phyloP scores from a whole-genome alignment of 2,329 filamentous ascomycete genomes.

The Ophiocordyceps camponoti-leonardi region DNA sequence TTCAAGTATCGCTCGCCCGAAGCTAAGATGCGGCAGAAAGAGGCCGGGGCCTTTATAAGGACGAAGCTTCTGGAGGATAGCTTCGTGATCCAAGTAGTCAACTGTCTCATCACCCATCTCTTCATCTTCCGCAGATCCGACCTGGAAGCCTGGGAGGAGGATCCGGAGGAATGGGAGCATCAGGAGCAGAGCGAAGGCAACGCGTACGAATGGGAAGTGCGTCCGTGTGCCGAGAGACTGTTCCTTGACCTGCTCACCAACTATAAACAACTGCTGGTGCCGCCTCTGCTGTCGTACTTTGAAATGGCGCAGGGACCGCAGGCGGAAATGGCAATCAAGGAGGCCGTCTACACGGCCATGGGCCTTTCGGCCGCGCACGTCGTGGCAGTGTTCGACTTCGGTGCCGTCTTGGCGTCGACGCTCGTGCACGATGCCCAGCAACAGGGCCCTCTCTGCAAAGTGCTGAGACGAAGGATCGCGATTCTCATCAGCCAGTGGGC shows the following conservation, averaged over 20 bases:
- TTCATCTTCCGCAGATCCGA: slow-evolving; percentile 78
- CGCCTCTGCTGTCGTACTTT: slow-evolving; percentile 71
- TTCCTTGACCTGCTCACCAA: slow-evolving; percentile 83
- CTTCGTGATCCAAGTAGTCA: slow-evolving; percentile 67
- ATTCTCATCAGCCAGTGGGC: slow-evolving; percentile 87
- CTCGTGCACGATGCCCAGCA: slow-evolving; percentile 64
- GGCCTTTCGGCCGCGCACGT: slow-evolving; percentile 69
- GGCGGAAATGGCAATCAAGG: slow-evolving; percentile 64
- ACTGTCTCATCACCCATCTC: slow-evolving; percentile 69
- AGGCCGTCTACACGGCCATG: slow-evolving; percentile 88
- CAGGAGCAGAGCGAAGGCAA: slow-evolving; percentile 71
- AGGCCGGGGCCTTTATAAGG: slow-evolving; percentile 54
- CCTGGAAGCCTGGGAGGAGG: slow-evolving; percentile 81
- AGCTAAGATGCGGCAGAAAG: slow-evolving; percentile 58
- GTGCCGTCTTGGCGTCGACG: slow-evolving; percentile 56
- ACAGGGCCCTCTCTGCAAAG: slow-evolving; percentile 46
- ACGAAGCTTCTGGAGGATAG: slow-evolving; percentile 56
- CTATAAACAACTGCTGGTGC: slow-evolving; percentile 66
- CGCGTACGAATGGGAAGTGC: slow-evolving; percentile 82
- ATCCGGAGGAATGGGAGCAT: slow-evolving; percentile 90
- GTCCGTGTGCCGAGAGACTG: slow-evolving; percentile 83
- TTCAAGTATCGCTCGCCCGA: slow-evolving; percentile 69
- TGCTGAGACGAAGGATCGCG: slow-evolving; percentile 72
- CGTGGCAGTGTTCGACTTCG: slow-evolving; percentile 62
- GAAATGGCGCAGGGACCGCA: slow-evolving; percentile 51